Percentiles rank a stretch among this genome's conserved stretches.
These are phyloP conservation scores for Lindgomyces ingoldianus DNA, from an alignment of 495 filamentous ascomycete genomes.

Conservation along the genomic window DNA sequence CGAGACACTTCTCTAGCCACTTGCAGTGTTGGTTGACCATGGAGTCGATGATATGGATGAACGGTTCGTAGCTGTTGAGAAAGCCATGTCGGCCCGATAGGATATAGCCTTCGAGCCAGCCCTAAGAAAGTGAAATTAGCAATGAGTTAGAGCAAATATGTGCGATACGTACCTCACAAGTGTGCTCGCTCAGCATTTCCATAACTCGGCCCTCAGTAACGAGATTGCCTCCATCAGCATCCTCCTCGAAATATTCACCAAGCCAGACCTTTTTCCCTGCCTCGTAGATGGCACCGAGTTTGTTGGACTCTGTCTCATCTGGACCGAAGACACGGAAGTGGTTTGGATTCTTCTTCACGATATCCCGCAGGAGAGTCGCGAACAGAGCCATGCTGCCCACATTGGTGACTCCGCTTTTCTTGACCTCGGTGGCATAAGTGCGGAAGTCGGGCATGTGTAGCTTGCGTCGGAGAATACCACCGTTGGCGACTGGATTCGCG, in stretches of 20 bases:
- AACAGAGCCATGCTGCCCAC: constrained; percentile 64
- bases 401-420: constrained; percentile 53
- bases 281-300: constrained; percentile 65
- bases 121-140: constrained; percentile 13
- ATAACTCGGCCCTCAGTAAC: constrained; percentile 65
- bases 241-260: constrained; percentile 72
- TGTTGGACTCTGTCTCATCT: constrained; percentile 77
- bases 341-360: constrained; percentile 59
- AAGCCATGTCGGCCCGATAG: constrained; percentile 70
- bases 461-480: constrained; percentile 62
- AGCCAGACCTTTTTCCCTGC: constrained; percentile 76
- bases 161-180: constrained; percentile 55
- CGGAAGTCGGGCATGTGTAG: constrained; percentile 66
- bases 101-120: constrained; percentile 75
- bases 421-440: constrained; percentile 58
- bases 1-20: constrained; percentile 74
- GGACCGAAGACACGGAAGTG: constrained; percentile 74
- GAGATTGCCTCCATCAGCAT: constrained; percentile 67
- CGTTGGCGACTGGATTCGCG: constrained; percentile 72
- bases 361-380: constrained; percentile 61
- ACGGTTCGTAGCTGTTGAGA: constrained; percentile 76
- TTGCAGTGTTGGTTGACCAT: constrained; percentile 84
- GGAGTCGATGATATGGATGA: constrained; percentile 75
- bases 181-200: constrained; percentile 78
- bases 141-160: background rate